Base-by-base conservation (phyloP, 108 stramenopile genomes). In the Heterococcus sp. region DNA sequence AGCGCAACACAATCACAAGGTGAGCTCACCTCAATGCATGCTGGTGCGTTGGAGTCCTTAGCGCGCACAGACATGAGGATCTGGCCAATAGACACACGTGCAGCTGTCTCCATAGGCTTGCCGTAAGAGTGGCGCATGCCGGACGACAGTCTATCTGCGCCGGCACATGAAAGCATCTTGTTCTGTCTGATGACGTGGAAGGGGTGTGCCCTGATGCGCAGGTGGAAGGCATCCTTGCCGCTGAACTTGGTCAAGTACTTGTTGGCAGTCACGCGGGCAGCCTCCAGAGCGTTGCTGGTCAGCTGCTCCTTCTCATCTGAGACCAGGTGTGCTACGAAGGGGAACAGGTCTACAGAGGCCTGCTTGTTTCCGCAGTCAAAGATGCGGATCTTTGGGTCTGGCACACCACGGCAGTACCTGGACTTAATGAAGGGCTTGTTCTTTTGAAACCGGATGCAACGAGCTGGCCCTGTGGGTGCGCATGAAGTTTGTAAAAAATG, bases 351-450 rank as follows among this genome's bases (percentile, higher is more conserved):
- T 35, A 98, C 97, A 69, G 93, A 89, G 14, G 97, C 95, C 89
- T 92, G 95, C 94, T 98, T 99, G 91, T 93, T 92, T 40, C 99
- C 99, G 72, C 94, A 93, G 74, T 99, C 99, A 83, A 93, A 99
- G 81, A 99, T 99, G 67, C 93, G 89, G 86, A 99, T 99, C 91
- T 99, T 99, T 71, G 97, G 93, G 87, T 98, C 97, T 64, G 99
- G 99, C 39, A 99, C 99, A 95, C 99, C 99, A 84, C 99, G 96
- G 88, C 96, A 97, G 89, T 97, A 99, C 74, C 99, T 92, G 32
- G 95, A 96, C 94, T 99, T 99, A 93, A 99, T 99, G 94, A 97
- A 99, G 37, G 99, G 99, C 92, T 99, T 99, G 96, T 99, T 99
- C 97, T 99, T 99, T 88, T 98, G 97, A 95, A 98, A 99, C 88